Percentiles rank a stretch among this genome's conserved stretches.
Evolutionary conservation across 495 filamentous ascomycete species (phyloP).

Genomic region (Hypoxylon crocopeplum): DNA sequence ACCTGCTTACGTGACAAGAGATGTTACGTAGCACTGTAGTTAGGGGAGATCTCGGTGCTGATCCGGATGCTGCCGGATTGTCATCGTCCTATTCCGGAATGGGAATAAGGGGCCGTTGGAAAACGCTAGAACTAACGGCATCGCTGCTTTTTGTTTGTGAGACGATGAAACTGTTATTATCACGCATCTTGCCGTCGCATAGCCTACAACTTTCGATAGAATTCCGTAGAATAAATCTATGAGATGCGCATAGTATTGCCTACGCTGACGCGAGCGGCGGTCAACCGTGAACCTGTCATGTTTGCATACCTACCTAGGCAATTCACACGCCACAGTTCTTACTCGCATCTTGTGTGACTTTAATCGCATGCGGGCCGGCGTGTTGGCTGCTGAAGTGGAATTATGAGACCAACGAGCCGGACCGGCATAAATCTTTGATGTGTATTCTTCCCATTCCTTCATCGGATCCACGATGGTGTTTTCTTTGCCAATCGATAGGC

Average conservation of each 20-base stretch:
- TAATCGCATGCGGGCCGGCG: conserved; percentile 16
- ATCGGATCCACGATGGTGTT: too few species aligned
- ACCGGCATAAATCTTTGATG: too few species aligned
- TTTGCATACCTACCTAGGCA: too few species aligned
- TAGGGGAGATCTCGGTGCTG: conserved; percentile 14
- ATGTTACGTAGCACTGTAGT: conserved; percentile 8
- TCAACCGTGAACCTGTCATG: too few species aligned
- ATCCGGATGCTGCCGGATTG: conserved; percentile 27
- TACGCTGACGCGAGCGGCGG: neutral
- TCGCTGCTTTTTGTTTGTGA: neutral
- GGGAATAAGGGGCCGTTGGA: conserved; percentile 15
- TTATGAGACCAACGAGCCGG: too few species aligned
- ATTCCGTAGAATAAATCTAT: neutral
- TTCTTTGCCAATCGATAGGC: too few species aligned
- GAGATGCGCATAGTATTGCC: neutral
- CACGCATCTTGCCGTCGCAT: neutral
- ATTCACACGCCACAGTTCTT: too few species aligned
- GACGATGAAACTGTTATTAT: neutral
- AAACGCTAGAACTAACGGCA: conserved; percentile 9
- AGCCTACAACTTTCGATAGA: neutral
- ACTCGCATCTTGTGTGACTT: conserved; percentile 18
- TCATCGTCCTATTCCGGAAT: neutral
- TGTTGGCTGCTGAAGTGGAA: conserved; percentile 5
- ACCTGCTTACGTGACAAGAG: neutral
- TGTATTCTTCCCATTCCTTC: too few species aligned